phyloP scores from a whole-genome alignment of 164 flowering plant species.

The Berberis thunbergii region DNA sequence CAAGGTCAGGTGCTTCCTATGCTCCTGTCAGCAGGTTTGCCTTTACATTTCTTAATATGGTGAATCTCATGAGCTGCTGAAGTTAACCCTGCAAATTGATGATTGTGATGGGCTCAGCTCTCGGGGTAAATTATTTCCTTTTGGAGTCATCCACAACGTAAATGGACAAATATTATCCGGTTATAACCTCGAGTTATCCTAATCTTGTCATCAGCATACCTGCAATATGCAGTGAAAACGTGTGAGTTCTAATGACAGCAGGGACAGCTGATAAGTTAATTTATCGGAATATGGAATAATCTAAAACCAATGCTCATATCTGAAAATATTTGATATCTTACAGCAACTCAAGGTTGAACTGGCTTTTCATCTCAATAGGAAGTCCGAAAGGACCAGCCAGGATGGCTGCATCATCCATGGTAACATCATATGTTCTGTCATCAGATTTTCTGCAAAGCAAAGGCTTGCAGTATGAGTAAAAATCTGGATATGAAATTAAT shows the following conservation, averaged over 20 bases:
- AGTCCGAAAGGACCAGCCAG: slow-evolving; percentile 56
- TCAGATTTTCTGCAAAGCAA: slow-evolving; percentile 47
- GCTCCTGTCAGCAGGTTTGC: too few species aligned
- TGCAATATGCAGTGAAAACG: slow-evolving; percentile 22
- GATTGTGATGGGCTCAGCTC: too few species aligned
- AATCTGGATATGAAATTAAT: too few species aligned
- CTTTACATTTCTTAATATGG: too few species aligned
- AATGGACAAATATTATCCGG: slow-evolving; percentile 54
- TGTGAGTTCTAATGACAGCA: neutral
- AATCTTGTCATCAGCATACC: slow-evolving; percentile 70
- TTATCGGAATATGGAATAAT: neutral
- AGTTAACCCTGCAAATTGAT: too few species aligned
- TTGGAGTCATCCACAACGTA: slow-evolving; percentile 28
- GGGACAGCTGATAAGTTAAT: neutral
- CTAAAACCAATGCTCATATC: neutral
- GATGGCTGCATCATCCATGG: slow-evolving; percentile 80
- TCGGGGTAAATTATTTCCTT: slow-evolving; percentile 5
- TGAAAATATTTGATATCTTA: slow-evolving; percentile 25
- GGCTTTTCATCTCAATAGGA: slow-evolving; percentile 59
- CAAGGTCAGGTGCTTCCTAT: too few species aligned
- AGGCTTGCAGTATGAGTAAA: too few species aligned
- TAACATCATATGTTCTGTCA: slow-evolving; percentile 37
- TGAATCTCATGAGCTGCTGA: too few species aligned
- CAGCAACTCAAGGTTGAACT: slow-evolving; percentile 55
- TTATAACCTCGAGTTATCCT: slow-evolving; percentile 65